Evolutionary conservation across 495 filamentous ascomycete genomes (phyloP).

Genomic region (Talaromyces proteolyticus): DNA sequence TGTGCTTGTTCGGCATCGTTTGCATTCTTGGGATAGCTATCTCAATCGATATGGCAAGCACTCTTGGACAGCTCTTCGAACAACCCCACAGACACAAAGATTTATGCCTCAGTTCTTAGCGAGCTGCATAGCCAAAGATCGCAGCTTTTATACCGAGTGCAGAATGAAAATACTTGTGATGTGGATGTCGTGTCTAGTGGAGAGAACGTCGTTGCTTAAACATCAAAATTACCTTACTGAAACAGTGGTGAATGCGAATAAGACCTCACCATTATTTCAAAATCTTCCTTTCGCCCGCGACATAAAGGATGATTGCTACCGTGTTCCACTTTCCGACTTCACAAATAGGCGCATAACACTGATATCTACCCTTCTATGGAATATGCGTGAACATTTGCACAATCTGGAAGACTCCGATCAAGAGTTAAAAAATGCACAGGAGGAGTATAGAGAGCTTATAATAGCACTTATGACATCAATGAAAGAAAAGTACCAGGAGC

Average conservation of each 20-base stretch:
- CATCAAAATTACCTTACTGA: slow-evolving; percentile 60
- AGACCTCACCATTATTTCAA: slow-evolving; percentile 41
- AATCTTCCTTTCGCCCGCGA: slow-evolving; percentile 59
- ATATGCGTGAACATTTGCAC: slow-evolving; percentile 55
- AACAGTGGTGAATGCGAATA: slow-evolving; percentile 45
- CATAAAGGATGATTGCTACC: slow-evolving; percentile 27
- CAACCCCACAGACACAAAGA: slow-evolving; percentile 59
- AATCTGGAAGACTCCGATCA: slow-evolving; percentile 21
- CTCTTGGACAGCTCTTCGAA: slow-evolving; percentile 57
- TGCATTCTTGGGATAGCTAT: slow-evolving; percentile 52
- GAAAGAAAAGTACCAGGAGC: slow-evolving; percentile 63
- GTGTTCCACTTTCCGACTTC: slow-evolving; percentile 50
- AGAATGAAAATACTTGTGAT: slow-evolving; percentile 43
- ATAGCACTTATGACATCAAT: slow-evolving; percentile 57
- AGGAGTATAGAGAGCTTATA: slow-evolving; percentile 51
- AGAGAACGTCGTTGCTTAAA: slow-evolving; percentile 59
- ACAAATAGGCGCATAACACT: slow-evolving; percentile 51
- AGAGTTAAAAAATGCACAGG: slow-evolving; percentile 29
- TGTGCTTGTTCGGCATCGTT: slow-evolving; percentile 35
- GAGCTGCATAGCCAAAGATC: slow-evolving; percentile 45
- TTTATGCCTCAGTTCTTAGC: slow-evolving; percentile 58
- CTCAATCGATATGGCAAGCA: slow-evolving; percentile 48
- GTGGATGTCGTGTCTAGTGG: slow-evolving; percentile 58
- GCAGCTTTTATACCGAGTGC: slow-evolving; percentile 34
- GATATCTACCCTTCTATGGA: slow-evolving; percentile 56